phyloP scores from a whole-genome alignment of 441 rosid genomes.

The Metrosideros polymorpha region DNA sequence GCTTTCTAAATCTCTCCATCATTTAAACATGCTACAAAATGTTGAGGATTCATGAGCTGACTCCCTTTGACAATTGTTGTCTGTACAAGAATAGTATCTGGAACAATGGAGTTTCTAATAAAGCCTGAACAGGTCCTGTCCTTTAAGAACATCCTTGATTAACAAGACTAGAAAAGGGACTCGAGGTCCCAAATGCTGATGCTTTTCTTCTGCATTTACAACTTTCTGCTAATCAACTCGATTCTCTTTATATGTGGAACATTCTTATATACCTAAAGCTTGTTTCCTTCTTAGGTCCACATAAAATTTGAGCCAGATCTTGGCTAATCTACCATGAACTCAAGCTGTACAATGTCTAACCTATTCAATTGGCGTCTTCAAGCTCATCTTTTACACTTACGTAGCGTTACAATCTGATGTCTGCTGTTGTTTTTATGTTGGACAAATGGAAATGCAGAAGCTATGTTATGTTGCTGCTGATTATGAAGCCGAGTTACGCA shows the following conservation, averaged over 20 bases:
- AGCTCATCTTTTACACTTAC: neutral
- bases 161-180: neutral
- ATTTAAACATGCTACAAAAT: neutral
- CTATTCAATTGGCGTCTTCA: neutral
- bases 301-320: neutral
- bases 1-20: neutral
- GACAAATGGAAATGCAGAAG: conserved; percentile 32
- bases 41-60: neutral
- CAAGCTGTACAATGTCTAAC: neutral
- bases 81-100: neutral
- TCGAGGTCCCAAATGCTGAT: neutral
- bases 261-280: neutral
- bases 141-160: neutral
- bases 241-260: neutral
- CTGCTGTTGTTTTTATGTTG: conserved; percentile 6
- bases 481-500: conserved; percentile 54
- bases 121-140: neutral
- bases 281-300: neutral
- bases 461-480: conserved; percentile 88
- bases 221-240: neutral
- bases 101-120: neutral
- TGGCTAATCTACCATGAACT: neutral
- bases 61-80: neutral
- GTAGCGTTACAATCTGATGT: neutral
- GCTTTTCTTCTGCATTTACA: neutral